Evolutionary conservation across 2,329 filamentous ascomycete genomes (phyloP).

Genomic region (Atkinsonella hypoxylon): DNA sequence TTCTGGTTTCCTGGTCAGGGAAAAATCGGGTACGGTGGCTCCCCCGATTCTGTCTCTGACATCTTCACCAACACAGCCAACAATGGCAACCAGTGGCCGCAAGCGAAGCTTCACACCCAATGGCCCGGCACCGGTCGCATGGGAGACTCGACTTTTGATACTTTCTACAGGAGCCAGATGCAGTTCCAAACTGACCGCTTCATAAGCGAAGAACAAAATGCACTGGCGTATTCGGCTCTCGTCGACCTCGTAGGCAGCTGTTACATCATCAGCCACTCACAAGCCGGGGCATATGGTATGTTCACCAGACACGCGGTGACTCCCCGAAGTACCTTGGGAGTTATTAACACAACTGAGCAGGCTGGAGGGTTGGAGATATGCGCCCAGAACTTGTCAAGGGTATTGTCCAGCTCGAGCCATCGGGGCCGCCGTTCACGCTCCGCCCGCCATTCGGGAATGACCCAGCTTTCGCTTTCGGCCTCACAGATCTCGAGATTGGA

Average conservation of each 20-base stretch:
- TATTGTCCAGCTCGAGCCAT: constrained; percentile 20
- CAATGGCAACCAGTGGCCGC: constrained; percentile 17
- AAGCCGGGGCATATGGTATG: constrained; percentile 12
- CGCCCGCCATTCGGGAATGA: constrained; percentile 11
- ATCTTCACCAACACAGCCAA: constrained; percentile 16
- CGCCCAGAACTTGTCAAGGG: constrained; percentile 17
- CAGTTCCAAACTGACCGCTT: constrained; percentile 11
- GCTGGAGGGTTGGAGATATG: constrained; percentile 13
- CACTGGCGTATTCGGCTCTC: constrained; percentile 10
- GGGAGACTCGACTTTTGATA: constrained; percentile 35
- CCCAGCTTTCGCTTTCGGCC: constrained; percentile 14
- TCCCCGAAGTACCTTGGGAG: neutral
- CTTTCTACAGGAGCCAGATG: constrained; percentile 25
- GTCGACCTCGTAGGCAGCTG: constrained; percentile 16
- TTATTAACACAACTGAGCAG: constrained; percentile 5
- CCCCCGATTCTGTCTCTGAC: constrained; percentile 14
- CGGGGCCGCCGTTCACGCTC: constrained; percentile 13
- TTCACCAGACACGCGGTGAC: neutral
- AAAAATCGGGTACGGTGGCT: constrained; percentile 14
- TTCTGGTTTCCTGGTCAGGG: constrained; percentile 15
- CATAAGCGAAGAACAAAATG: constrained; percentile 11
- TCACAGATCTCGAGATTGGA: constrained; percentile 17
- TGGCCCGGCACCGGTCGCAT: constrained; percentile 19
- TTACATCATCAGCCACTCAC: constrained; percentile 19
- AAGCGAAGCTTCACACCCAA: constrained; percentile 20